phyloP scores from a whole-genome alignment of 768 basidiomycete species.

The Suillus brevipes region DNA sequence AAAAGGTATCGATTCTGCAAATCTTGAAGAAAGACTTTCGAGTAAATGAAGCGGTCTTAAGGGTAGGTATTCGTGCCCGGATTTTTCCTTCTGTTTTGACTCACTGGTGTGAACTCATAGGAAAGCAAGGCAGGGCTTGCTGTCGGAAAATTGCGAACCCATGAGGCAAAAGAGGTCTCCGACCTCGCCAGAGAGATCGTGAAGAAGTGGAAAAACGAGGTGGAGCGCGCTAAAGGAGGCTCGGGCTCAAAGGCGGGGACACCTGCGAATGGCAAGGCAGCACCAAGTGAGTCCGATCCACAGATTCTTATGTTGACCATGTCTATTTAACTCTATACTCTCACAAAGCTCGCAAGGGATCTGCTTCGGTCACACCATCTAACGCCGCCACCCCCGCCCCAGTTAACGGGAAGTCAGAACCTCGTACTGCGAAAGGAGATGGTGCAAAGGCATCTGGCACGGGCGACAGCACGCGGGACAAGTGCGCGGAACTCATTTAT shows the following conservation, averaged over 20 bases:
- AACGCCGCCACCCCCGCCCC: slow-evolving; percentile 33
- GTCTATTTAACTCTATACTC: slow-evolving; percentile 8
- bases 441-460: slow-evolving; percentile 55
- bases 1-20: slow-evolving; percentile 58
- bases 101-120: slow-evolving; percentile 38
- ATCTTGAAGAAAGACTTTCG: slow-evolving; percentile 64
- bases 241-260: slow-evolving; percentile 16
- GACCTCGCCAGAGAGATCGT: slow-evolving; percentile 90
- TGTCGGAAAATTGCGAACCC: slow-evolving; percentile 83
- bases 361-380: slow-evolving; percentile 42
- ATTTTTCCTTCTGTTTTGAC: slow-evolving; percentile 8
- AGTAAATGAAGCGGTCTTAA: slow-evolving; percentile 71
- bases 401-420: slow-evolving; percentile 35
- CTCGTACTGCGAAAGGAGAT: slow-evolving; percentile 70
- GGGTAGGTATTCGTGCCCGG: slow-evolving; percentile 51
- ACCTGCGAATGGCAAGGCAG: slow-evolving; percentile 25
- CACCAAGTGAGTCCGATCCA: slow-evolving; percentile 38
- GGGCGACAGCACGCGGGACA: slow-evolving; percentile 79
- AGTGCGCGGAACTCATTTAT: slow-evolving; percentile 87
- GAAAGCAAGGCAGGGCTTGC: slow-evolving; percentile 93
- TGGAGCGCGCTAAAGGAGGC: slow-evolving; percentile 63
- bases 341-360: slow-evolving; percentile 31
- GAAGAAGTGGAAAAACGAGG: slow-evolving; percentile 87
- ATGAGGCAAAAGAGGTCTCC: slow-evolving; percentile 69
- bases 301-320: slow-evolving; percentile 5